Conservation (phyloP, 768 basidiomycete species). For the Daedaleopsis nitida region DNA sequence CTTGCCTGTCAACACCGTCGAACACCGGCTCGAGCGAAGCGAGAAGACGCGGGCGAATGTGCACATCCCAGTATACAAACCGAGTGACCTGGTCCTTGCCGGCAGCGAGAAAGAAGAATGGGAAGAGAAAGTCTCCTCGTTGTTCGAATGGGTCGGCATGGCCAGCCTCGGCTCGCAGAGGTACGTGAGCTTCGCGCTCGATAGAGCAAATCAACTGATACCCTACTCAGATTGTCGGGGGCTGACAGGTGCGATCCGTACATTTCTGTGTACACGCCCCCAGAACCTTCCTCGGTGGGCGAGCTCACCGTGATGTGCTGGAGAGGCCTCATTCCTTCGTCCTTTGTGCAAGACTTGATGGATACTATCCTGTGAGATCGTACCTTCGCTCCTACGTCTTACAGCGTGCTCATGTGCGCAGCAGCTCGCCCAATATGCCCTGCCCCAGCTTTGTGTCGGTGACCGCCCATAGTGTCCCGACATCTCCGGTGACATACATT, state of each 20-base stretch:
- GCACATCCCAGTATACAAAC: neutral
- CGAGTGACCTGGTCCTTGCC: neutral
- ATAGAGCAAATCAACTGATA: no score
- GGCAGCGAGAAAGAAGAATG: conserved; percentile 39
- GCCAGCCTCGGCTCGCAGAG: conserved; percentile 66
- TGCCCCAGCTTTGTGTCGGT: conserved; percentile 43
- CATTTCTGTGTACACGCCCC: conserved; percentile 64
- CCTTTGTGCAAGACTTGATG: conserved; percentile 56
- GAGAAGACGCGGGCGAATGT: neutral
- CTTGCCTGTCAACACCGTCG: conserved; percentile 32
- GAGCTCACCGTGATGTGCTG: conserved; percentile 58
- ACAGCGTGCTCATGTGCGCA: neutral
- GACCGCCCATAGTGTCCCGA: conserved; percentile 44
- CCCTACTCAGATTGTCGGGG: conserved; percentile 49
- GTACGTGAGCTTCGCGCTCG: conserved; percentile 36
- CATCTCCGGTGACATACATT: conserved; percentile 55
- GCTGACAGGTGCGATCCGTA: conserved; percentile 72
- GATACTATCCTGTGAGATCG: conserved; percentile 43
- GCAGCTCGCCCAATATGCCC: conserved; percentile 1
- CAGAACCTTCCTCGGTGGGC: conserved; percentile 45
- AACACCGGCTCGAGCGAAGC: conserved; percentile 36
- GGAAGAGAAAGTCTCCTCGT: conserved; percentile 41
- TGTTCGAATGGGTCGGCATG: conserved; percentile 80
- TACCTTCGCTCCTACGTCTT: neutral
- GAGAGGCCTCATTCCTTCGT: conserved; percentile 55